Evolutionary conservation across 495 filamentous ascomycete species (phyloP).

Genomic region (Halenospora varia): DNA sequence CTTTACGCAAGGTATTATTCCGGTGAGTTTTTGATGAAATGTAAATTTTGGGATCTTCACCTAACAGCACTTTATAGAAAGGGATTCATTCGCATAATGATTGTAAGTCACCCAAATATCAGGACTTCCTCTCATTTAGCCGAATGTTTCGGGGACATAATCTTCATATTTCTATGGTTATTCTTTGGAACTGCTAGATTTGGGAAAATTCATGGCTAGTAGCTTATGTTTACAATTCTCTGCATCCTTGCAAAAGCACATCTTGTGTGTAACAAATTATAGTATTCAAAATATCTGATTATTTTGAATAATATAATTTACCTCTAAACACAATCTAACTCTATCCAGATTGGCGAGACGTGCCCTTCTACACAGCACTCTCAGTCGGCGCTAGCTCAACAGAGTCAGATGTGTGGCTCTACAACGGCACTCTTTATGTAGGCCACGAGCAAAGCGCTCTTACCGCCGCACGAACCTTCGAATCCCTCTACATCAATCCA

Average conservation of each 20-base stretch:
- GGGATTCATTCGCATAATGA: conserved; percentile 75
- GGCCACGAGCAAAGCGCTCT: conserved; percentile 50
- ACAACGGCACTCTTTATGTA: conserved; percentile 58
- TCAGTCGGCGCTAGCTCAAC: conserved; percentile 63
- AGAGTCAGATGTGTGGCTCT: conserved; percentile 85
- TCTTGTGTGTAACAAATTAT: too few species aligned
- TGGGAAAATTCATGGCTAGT: too few species aligned
- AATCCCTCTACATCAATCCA: conserved; percentile 60
- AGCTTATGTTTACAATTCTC: too few species aligned
- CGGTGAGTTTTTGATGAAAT: conserved; percentile 1
- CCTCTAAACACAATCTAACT: conserved; percentile 2
- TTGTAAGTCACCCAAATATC: conserved; percentile 50
- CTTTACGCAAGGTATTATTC: conserved; percentile 26
- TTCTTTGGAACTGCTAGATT: too few species aligned
- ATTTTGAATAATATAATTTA: too few species aligned
- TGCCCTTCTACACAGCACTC: conserved; percentile 63
- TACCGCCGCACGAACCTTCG: conserved; percentile 51
- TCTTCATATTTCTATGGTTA: neutral
- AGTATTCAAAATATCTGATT: too few species aligned
- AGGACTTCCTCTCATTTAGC: too few species aligned
- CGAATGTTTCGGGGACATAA: too few species aligned
- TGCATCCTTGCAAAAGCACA: too few species aligned
- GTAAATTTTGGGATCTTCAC: neutral
- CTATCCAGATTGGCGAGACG: conserved; percentile 53
- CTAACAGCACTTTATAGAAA: conserved; percentile 11